Percentiles rank a stretch among this genome's conserved stretches.
Conservation (phyloP, 1,284 basidiomycete genomes). For the Vanrija pseudolonga region DNA sequence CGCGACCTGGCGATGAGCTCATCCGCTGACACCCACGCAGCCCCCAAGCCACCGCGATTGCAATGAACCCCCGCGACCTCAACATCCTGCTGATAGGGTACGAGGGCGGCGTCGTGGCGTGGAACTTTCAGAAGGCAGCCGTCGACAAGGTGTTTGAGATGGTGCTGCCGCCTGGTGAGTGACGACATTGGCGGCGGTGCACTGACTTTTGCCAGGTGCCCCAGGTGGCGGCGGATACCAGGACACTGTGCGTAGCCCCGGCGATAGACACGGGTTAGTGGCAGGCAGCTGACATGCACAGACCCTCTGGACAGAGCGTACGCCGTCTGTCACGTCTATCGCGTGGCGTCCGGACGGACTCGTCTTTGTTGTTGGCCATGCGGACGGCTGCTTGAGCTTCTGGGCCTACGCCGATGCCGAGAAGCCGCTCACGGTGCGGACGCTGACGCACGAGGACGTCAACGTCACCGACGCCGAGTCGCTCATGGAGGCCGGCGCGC, state of each 20-base stretch:
- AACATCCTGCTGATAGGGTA: constrained; percentile 78
- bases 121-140: constrained; percentile 65
- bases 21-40: neutral
- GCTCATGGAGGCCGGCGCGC: constrained; percentile 45
- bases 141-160: constrained; percentile 65
- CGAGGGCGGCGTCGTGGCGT: constrained; percentile 70
- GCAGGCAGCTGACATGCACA: constrained; percentile 31
- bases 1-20: neutral
- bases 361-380: constrained; percentile 56
- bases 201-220: constrained; percentile 45
- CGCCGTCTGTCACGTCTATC: constrained; percentile 68
- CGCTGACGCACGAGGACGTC: constrained; percentile 56
- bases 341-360: constrained; percentile 59
- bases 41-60: constrained; percentile 52
- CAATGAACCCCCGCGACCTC: constrained; percentile 74
- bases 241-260: constrained; percentile 32
- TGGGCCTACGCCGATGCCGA: constrained; percentile 80
- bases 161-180: constrained; percentile 61
- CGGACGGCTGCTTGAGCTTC: constrained; percentile 83
- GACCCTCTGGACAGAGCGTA: constrained; percentile 67
- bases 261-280: neutral
- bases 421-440: constrained; percentile 73
- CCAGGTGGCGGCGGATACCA: constrained; percentile 69
- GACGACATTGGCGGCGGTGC: too few species aligned
- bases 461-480: constrained; percentile 50